Evolutionary conservation across 225 moss, liverwort and hornwort species (phyloP), one percentile per base, ranked within the genome.

Genomic region (Straminergon stramineum): DNA sequence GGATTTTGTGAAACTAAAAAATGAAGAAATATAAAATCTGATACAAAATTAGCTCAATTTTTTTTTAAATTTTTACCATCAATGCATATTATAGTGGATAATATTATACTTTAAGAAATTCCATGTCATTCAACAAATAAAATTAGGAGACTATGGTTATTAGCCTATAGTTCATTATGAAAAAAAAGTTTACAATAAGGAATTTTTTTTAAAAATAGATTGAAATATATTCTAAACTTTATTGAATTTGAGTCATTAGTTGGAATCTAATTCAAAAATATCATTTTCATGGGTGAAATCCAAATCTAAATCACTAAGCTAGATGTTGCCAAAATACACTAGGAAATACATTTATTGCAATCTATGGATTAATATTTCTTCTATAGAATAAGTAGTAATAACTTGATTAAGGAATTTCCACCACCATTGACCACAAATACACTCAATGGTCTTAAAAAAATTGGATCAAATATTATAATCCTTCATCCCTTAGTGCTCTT

Each of bases 141-240:
- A 19, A 75, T 75, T 75, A 75, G 6, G 11, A 48, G 18, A 30
- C 2, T 4, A 0, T 31, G 3, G 4, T 7, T 30, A 19, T 27
- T 27, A 45, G 6, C 74, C 43, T 28, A 43, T 3, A 43, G 4
- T 27, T 73, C 15, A 11, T 6, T 48, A 4, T 43, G 11, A 75
- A 75, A 39, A 37, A 39, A 69, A 35, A 21, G 2, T 31, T 51
- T 19, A 31, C 11, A 19, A 31, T 51, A 31, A 43, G 6, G 1
- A 18, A 11, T 30, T 51, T 12, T 7, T 2, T 2, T 2, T 19
- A 20, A 2, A 0, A 6, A 32, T 1, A 75, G 12, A 51, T 48
- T 75, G 12, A 13, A 32, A 20, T 75, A 32, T 4, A 75, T 32
- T 19, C 19, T 17, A 74, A 5, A 74, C 5, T 74, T 51, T 32